Evolutionary conservation across 768 basidiomycete genomes (phyloP), one percentile per base, ranked within the genome.

Genomic region (Megacollybia marginata): DNA sequence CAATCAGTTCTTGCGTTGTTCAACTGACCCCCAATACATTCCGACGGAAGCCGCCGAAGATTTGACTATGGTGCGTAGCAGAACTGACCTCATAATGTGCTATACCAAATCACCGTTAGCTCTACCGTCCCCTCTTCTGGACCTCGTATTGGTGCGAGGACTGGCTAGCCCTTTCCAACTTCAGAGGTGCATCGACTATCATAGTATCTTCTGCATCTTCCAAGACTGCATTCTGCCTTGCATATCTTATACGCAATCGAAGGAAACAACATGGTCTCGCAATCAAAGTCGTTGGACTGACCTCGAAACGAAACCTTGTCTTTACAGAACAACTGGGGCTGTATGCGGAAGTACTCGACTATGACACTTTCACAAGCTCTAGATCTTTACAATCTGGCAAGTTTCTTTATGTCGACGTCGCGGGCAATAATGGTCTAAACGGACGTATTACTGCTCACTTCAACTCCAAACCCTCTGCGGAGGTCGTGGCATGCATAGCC

Each of bases 121-220:
- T 28, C 23, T 28, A 28, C 54, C 74, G 83, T 0, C 83, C 85
- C 0, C 68, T 86, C 13, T 86, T 85, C 62, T 86, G 84, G 84
- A 85, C 84, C 0, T 74, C 85, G 1, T 86, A 76, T 54, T 86
- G 84, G 84, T 83, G 74, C 54, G 82, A 86, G 60, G 85, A 86
- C 58, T 86, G 82, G 82, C 59, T 86, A 6, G 64, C 73, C 49
- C 65, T 71, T 5, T 69, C 74, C 2, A 55, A 60, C 19, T 85
- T 84, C 59, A 70, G 74, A 9, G 73, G 68, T 1, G 75, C 69
- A 6, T 72, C 72, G 4, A 57, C 60, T 28, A 65, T 86, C 51
- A 66, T 86, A 44, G 74, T 86, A 35, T 83, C 84, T 2, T 83
- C 82, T 38, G 85, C 84, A 0, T 86, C 84, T 2, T 75, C 84